These are phyloP conservation scores for Coffea humblotiana DNA, from an alignment of 305 asterid species.

Conservation along the genomic window DNA sequence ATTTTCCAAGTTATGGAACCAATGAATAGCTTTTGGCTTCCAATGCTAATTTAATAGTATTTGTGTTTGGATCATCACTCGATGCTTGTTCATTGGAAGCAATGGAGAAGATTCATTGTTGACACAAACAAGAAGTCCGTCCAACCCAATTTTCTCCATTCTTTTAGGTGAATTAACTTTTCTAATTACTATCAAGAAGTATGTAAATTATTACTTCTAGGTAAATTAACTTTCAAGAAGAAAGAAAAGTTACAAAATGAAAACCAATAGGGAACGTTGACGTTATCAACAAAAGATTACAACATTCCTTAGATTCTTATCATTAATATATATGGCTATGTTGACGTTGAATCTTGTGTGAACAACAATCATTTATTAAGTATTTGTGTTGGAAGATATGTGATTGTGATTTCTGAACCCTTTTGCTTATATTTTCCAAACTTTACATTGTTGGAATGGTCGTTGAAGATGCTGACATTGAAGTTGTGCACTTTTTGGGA, in stretches of 20 bases:
- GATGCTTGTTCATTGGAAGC: not conserved
- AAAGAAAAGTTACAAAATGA: too few species aligned
- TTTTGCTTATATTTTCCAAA: conserved; percentile 1
- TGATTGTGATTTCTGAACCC: not conserved
- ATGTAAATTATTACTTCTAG: too few species aligned
- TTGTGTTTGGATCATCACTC: not conserved
- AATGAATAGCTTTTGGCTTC: not conserved
- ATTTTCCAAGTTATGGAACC: conserved; percentile 11
- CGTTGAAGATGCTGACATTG: conserved; percentile 16
- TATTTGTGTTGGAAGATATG: not conserved
- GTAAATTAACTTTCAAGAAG: too few species aligned
- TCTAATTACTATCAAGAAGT: too few species aligned
- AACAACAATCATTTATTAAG: not conserved
- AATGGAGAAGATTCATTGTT: not conserved
- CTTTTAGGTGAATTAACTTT: too few species aligned
- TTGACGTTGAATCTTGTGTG: not conserved
- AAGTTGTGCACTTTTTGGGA: conserved; percentile 3
- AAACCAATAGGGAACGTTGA: too few species aligned
- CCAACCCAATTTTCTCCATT: too few species aligned
- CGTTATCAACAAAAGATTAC: too few species aligned
- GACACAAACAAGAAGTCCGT: not conserved
- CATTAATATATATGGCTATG: not conserved
- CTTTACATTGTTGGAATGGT: not conserved
- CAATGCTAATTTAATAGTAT: not conserved
- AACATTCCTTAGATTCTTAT: not conserved